These are phyloP conservation scores for Colletotrichum abscissum DNA, from an alignment of 2,329 filamentous ascomycete species.

Conservation along the genomic window DNA sequence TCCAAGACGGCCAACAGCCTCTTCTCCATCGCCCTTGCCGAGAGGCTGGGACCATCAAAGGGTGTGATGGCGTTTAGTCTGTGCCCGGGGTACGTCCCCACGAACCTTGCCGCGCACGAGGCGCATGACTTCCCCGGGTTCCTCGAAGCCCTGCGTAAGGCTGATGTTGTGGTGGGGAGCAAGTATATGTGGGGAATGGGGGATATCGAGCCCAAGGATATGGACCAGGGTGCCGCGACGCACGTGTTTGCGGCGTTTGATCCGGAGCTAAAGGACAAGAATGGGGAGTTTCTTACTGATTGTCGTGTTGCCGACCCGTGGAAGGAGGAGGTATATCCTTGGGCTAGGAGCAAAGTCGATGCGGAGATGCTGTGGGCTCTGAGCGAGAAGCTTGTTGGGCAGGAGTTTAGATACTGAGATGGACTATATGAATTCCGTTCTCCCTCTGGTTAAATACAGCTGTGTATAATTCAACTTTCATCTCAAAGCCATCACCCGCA, in stretches of 20 bases:
- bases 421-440: background rate
- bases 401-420: conserved; percentile 29
- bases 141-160: conserved; percentile 1
- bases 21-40: conserved; percentile 24
- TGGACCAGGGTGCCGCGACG: conserved; percentile 27
- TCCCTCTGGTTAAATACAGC: background rate
- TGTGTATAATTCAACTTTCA: background rate
- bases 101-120: conserved; percentile 29
- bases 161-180: conserved; percentile 16
- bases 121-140: conserved; percentile 13
- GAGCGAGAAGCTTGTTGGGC: conserved; percentile 34
- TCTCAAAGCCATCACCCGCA: background rate
- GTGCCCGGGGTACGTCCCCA: conserved; percentile 68
- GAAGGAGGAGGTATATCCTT: conserved; percentile 24
- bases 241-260: conserved; percentile 31
- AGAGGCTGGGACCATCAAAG: conserved; percentile 40
- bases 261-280: conserved; percentile 13
- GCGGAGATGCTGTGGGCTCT: conserved; percentile 33
- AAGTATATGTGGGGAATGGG: conserved; percentile 17
- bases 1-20: conserved; percentile 45
- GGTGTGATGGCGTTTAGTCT: conserved; percentile 55
- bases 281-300: conserved; percentile 22
- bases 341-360: conserved; percentile 25
- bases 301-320: conserved; percentile 30
- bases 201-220: conserved; percentile 8